These are phyloP conservation scores for Hypoxylon rubiginosum DNA, from an alignment of 2,329 filamentous ascomycete genomes.

Conservation along the genomic window DNA sequence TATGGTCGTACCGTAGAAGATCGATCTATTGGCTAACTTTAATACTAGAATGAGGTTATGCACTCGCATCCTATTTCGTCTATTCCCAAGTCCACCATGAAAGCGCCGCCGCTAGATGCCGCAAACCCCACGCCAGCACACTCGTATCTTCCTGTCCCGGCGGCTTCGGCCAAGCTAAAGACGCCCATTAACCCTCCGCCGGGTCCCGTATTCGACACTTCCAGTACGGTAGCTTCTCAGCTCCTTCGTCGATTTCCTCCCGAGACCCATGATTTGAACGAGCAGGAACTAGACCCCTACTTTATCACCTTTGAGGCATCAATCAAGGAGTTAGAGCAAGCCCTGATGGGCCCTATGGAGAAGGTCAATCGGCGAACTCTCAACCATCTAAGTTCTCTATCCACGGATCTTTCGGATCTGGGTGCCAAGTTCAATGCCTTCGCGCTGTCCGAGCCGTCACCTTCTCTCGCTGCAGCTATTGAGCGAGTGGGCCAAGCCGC, in stretches of 20 bases:
- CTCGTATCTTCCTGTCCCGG: slow-evolving; percentile 86
- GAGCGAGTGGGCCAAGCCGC: slow-evolving; percentile 95
- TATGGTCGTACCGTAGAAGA: neutral
- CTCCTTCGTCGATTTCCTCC: slow-evolving; percentile 86
- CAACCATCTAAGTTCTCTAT: slow-evolving; percentile 85
- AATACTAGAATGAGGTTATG: slow-evolving; percentile 85
- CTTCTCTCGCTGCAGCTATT: slow-evolving; percentile 90
- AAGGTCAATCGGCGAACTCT: slow-evolving; percentile 94
- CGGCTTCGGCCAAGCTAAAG: slow-evolving; percentile 87
- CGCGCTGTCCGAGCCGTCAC: slow-evolving; percentile 91
- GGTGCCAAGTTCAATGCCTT: slow-evolving; percentile 98
- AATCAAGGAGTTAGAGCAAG: slow-evolving; percentile 88
- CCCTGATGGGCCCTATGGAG: slow-evolving; percentile 94
- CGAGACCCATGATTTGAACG: slow-evolving; percentile 79
- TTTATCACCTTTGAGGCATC: slow-evolving; percentile 94
- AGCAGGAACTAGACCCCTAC: slow-evolving; percentile 94
- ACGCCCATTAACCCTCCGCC: slow-evolving; percentile 59
- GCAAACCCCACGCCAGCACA: slow-evolving; percentile 93
- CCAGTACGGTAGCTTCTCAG: slow-evolving; percentile 63
- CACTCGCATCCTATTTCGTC: slow-evolving; percentile 91
- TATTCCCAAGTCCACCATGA: slow-evolving; percentile 93
- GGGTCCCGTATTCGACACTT: slow-evolving; percentile 53
- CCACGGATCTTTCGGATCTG: slow-evolving; percentile 89
- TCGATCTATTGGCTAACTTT: slow-evolving; percentile 46
- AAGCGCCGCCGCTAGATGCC: slow-evolving; percentile 93